Conservation (phyloP, 2,329 filamentous ascomycete species). For the Penicillium decumbens region DNA sequence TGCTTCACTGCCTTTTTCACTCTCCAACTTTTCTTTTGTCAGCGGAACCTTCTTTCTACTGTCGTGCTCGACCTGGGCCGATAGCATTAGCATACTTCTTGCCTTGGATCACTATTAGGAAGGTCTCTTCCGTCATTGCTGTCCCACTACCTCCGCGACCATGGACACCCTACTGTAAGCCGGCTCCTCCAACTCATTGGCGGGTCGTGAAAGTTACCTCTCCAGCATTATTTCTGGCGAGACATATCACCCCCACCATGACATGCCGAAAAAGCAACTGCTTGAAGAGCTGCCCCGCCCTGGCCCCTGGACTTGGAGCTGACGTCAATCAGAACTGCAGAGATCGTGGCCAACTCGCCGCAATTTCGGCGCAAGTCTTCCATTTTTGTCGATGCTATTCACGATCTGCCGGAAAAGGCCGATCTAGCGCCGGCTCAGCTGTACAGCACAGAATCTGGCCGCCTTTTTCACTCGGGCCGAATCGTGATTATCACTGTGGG, state of each 20-base stretch:
- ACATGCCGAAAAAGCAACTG: neutral
- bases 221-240: neutral
- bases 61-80: neutral
- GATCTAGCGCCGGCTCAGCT: constrained; percentile 91
- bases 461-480: constrained; percentile 91
- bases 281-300: neutral
- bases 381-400: constrained; percentile 94
- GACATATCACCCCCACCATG: neutral
- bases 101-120: neutral
- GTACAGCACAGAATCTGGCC: constrained; percentile 95
- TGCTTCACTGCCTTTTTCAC: constrained; percentile 1
- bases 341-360: constrained; percentile 85
- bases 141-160: constrained; percentile 8
- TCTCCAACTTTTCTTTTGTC: neutral
- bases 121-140: constrained; percentile 6
- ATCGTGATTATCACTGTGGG: constrained; percentile 98
- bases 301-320: constrained; percentile 16
- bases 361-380: constrained; percentile 89
- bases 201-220: neutral
- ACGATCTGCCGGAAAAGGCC: constrained; percentile 78
- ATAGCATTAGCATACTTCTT: neutral
- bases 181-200: neutral
- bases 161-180: constrained; percentile 51
- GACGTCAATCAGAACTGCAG: constrained; percentile 64
- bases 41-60: neutral